Evolutionary conservation across 106 monocot species (phyloP), one percentile per base, ranked within the genome.

Genomic region (Hemerocallis citrina): DNA sequence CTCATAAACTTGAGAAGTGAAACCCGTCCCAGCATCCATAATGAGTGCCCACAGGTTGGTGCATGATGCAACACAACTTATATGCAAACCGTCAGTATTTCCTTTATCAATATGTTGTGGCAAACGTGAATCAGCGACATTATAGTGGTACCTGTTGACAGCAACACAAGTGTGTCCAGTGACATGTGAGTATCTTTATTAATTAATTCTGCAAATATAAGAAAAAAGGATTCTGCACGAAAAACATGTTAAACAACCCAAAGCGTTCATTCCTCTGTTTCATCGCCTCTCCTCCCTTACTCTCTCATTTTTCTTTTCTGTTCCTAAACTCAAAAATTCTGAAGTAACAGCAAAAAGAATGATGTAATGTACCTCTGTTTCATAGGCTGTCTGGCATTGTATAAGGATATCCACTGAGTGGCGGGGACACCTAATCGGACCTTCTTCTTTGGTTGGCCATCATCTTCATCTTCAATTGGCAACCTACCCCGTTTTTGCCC

Each of bases 11-110:
- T 89, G 89, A 62, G 81, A 77, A 29, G 57, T 65, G 69, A 81
- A 89, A 54, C 78, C 75, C 48, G 89, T 89, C 40, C 81, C 84
- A n/a, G 84, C 89, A 78, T 89, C 84, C 89, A 89, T 84, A 25
- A 89, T 84, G 32, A 89, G 68, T 17, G 84, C 89, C 89, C 89
- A 89, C 15, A 89, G 62, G 72, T 89, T 81, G 27, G 77, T 38
- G 49, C 78, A 89, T 19, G 84, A 84, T 40, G 89, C 77, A 39
- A 89, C 80, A 61, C 75, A 78, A 57, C 84, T 89, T 65, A 89
- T 84, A 51, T 69, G 70, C 57, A 84, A 63, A 24, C 83, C 84
- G 78, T 89, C 89, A 56, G 74, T 81, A 69, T 81, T 81, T 34
- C 89, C 89, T 73, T 69, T 77, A 20, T 72, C 74, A 34, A 89